Evolutionary conservation across 495 filamentous ascomycete species (phyloP).

Genomic region (Aspergillus taichungensis): DNA sequence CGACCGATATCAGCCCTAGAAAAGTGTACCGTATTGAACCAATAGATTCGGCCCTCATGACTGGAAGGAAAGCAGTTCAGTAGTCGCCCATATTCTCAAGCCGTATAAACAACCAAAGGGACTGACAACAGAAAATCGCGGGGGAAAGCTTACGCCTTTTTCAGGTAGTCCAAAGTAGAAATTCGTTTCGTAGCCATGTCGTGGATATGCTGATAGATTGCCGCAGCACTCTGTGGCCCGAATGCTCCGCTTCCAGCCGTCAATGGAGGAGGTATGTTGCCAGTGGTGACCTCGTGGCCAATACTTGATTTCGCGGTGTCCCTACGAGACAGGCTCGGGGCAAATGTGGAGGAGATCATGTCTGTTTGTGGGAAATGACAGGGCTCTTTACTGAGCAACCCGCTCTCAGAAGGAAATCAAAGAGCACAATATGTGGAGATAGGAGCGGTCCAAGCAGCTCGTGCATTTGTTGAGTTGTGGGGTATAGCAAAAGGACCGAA

Average conservation of each 20-base stretch:
- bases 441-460: too few relatives aligned
- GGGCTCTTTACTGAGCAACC: not conserved
- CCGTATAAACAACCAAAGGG: not conserved
- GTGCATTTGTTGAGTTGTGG: too few relatives aligned
- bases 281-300: slow-evolving; percentile 21
- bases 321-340: slow-evolving; percentile 26
- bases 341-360: slow-evolving; percentile 34
- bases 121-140: too few relatives aligned
- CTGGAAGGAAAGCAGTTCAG: slow-evolving; percentile 31
- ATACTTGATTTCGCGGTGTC: slow-evolving; percentile 29
- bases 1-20: slow-evolving; percentile 69
- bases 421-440: too few relatives aligned
- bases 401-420: too few relatives aligned
- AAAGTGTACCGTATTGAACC: slow-evolving; percentile 95
- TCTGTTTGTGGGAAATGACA: not conserved
- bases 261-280: slow-evolving; percentile 20
- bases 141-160: slow-evolving; percentile 63
- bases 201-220: slow-evolving; percentile 76
- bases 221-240: slow-evolving; percentile 53
- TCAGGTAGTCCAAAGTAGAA: slow-evolving; percentile 88
- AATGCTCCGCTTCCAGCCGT: slow-evolving; percentile 28
- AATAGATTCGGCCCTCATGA: slow-evolving; percentile 88
- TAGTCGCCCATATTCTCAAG: not conserved
- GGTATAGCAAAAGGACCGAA: not conserved
- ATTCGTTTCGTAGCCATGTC: slow-evolving; percentile 87